Conservation (phyloP, 768 basidiomycete genomes). For the Leccinum truebloodii region DNA sequence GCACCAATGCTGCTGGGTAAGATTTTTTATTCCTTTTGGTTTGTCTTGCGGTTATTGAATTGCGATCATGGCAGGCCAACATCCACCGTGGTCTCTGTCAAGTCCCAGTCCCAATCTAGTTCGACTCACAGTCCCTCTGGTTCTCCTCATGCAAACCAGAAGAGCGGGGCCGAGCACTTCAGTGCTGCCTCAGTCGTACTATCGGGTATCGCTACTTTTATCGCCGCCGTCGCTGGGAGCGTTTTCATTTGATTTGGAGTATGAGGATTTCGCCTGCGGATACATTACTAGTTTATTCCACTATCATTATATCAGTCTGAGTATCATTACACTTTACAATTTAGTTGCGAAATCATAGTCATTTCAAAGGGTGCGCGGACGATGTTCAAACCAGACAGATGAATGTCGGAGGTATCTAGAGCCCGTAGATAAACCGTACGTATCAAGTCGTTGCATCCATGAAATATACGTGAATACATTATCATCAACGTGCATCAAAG, state of each 20-base stretch:
- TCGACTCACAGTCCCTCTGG: slow-evolving; percentile 17
- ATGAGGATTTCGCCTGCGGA: slow-evolving; percentile 2
- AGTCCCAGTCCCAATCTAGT: slow-evolving; percentile 6
- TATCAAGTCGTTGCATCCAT: slow-evolving; percentile 3
- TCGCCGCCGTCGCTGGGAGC: slow-evolving; percentile 26
- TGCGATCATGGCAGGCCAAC: slow-evolving; percentile 9
- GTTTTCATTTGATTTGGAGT: slow-evolving; percentile 21
- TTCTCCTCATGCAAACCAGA: slow-evolving; percentile 34
- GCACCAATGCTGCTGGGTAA: slow-evolving; percentile 14
- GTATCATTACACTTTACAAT: slow-evolving; percentile 8
- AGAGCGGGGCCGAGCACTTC: slow-evolving; percentile 33
- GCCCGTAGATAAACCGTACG: slow-evolving; percentile 2
- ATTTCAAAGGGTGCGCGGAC: neutral
- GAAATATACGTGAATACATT: slow-evolving; percentile 18
- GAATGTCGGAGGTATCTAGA: neutral
- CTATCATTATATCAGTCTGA: slow-evolving; percentile 1
- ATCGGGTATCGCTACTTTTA: slow-evolving; percentile 23
- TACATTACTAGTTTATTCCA: slow-evolving; percentile 12
- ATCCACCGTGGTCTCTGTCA: neutral
- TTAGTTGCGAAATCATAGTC: slow-evolving; percentile 4
- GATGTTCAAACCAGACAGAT: neutral
- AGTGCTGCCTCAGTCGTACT: slow-evolving; percentile 23
- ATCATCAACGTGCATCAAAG: slow-evolving; percentile 6
- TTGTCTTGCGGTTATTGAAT: neutral
- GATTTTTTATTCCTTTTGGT: neutral